These are phyloP conservation scores for Phytophthora europaea DNA, from an alignment of 352 stramenopile species.

Conservation along the genomic window DNA sequence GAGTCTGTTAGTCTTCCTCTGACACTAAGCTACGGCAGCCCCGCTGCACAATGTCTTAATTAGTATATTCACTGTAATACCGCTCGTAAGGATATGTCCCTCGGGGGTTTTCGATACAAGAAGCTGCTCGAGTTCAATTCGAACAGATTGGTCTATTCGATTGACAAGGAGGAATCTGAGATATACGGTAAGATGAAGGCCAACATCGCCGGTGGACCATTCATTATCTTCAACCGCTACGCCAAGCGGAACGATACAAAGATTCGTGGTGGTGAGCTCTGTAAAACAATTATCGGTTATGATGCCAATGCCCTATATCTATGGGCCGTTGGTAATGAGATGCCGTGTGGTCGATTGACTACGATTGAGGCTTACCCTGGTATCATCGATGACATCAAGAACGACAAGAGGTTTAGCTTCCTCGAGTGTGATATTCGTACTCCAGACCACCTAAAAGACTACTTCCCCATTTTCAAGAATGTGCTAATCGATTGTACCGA, in stretches of 20 bases:
- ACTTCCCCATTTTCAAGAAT: conserved; percentile 31
- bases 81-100: conserved; percentile 38
- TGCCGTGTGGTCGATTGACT: conserved; percentile 42
- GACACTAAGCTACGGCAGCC: no score
- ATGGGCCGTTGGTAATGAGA: conserved; percentile 10
- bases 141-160: neutral
- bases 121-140: conserved; percentile 36
- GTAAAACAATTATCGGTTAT: conserved; percentile 21
- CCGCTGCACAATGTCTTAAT: no score
- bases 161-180: conserved; percentile 12
- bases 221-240: conserved; percentile 1
- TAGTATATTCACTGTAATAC: conserved; percentile 39
- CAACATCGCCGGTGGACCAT: conserved; percentile 9
- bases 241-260: conserved; percentile 14
- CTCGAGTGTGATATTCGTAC: no score
- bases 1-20: no score
- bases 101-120: conserved; percentile 24
- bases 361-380: conserved; percentile 1
- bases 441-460: neutral
- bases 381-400: conserved; percentile 29
- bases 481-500: neutral
- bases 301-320: conserved; percentile 24
- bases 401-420: neutral
- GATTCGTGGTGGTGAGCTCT: conserved; percentile 16
- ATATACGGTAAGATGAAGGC: conserved; percentile 15